Percentiles rank a stretch among this genome's conserved stretches.
These are phyloP conservation scores for Collybia sp. DNA, from an alignment of 768 basidiomycete genomes.

Conservation along the genomic window DNA sequence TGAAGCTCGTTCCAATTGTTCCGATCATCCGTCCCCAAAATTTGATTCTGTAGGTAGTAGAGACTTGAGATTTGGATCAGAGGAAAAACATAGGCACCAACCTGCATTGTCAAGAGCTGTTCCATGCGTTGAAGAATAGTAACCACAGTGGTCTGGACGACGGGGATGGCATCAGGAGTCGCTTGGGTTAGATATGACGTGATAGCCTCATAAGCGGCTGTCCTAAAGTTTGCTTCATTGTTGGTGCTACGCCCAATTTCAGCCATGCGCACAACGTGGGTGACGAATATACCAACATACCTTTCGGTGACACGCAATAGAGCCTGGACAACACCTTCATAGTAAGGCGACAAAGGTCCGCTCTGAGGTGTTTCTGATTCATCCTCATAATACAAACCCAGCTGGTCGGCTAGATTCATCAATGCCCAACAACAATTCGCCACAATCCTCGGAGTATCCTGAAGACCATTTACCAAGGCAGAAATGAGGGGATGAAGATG, in stretches of 20 bases:
- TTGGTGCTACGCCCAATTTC: constrained; percentile 41
- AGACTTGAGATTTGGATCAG: neutral
- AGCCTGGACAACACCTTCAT: constrained; percentile 80
- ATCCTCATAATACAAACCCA: constrained; percentile 63
- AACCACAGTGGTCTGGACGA: constrained; percentile 79
- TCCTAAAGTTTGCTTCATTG: constrained; percentile 91
- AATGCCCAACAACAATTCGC: constrained; percentile 96
- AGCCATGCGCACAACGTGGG: constrained; percentile 7
- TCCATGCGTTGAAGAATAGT: constrained; percentile 90
- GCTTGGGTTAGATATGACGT: constrained; percentile 82
- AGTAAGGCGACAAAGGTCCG: constrained; percentile 82
- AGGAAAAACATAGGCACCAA: constrained; percentile 22
- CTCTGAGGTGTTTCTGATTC: constrained; percentile 48
- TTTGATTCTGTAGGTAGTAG: constrained; percentile 64
- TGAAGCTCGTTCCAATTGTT: constrained; percentile 99
- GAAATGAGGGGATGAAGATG: constrained; percentile 82
- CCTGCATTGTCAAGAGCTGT: constrained; percentile 79
- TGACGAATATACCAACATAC: constrained; percentile 54
- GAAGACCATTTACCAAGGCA: constrained; percentile 77
- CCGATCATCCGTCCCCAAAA: constrained; percentile 91
- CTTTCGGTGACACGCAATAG: constrained; percentile 85
- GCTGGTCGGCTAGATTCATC: constrained; percentile 92
- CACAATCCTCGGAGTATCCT: constrained; percentile 79
- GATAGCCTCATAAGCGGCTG: constrained; percentile 94
- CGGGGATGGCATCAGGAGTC: constrained; percentile 69